A percentile compares a stretch with the other conserved stretches of the same genome.
phyloP scores from a whole-genome alignment of 768 basidiomycete genomes.

The Strobilomyces echinocephalus region DNA sequence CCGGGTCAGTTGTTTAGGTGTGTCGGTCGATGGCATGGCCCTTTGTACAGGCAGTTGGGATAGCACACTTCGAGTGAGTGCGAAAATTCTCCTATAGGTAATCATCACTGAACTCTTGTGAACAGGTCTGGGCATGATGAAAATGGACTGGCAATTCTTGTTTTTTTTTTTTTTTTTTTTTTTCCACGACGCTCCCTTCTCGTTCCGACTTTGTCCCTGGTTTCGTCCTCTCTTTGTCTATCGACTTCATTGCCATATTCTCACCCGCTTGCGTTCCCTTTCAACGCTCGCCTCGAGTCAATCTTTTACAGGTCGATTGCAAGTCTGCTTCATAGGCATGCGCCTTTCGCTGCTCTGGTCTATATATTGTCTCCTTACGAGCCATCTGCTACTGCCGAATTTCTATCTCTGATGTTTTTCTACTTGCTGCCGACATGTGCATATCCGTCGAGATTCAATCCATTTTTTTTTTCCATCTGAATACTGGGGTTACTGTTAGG shows the following conservation, averaged over 20 bases:
- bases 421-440: slow-evolving; percentile 40
- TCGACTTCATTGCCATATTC: slow-evolving; percentile 50
- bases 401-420: slow-evolving; percentile 34
- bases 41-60: slow-evolving; percentile 99
- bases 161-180: slow-evolving; percentile 15
- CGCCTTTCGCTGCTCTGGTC: slow-evolving; percentile 33
- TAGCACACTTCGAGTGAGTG: slow-evolving; percentile 84
- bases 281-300: slow-evolving; percentile 53
- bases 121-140: slow-evolving; percentile 80
- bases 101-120: slow-evolving; percentile 11
- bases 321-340: slow-evolving; percentile 32
- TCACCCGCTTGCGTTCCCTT: slow-evolving; percentile 48
- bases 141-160: slow-evolving; percentile 24
- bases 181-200: slow-evolving; percentile 21
- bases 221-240: slow-evolving; percentile 33
- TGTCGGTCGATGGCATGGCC: slow-evolving; percentile 95
- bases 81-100: background rate
- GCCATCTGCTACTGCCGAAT: slow-evolving; percentile 29
- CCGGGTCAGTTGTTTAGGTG: slow-evolving; percentile 93
- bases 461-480: slow-evolving; percentile 23
- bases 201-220: slow-evolving; percentile 18
- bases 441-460: slow-evolving; percentile 40
- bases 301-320: slow-evolving; percentile 50
- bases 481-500: background rate
- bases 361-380: slow-evolving; percentile 34